Evolutionary conservation across 2,329 filamentous ascomycete genomes (phyloP), one percentile per base, ranked within the genome.

Genomic region (Tetracladium maxilliforme): DNA sequence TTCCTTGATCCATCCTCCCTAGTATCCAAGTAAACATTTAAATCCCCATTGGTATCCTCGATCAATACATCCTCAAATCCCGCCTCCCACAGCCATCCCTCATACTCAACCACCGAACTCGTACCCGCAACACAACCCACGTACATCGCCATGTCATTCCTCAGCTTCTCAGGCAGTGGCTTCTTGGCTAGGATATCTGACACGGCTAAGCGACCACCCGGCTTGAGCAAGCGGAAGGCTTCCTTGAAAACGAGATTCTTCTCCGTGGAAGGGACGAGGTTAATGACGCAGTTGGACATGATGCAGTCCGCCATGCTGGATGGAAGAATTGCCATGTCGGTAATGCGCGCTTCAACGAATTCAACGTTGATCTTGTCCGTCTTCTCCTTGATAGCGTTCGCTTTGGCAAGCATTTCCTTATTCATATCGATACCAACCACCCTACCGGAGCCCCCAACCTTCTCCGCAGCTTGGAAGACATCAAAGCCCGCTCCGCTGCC

Each of bases 271-370:
- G 64, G 65, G 2, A 72, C 61, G 1, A 72, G 59, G 33, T 72
- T 73, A 30, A 74, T 47, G 14, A 71, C 67, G 30, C 70, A 77
- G 44, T 76, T 77, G 33, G 59, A 66, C 33, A 74, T 70, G 29
- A 76, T 58, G 36, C 61, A 63, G 42, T 72, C 55, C 11, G 55
- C 61, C 10, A 39, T 57, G 7, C 31, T 37, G 7, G 44, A 34
- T 2, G 47, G 39, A 0, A 72, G 44, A n/a, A n/a, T n/a, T 0
- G 54, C 44, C 12, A 70, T 58, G 4, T 46, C 35, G 1, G 61
- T 69, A 37, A 75, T 71, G 11, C 37, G 39, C 3, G 53, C 48
- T 30, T 67, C 44, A 29, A 70, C 34, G 29, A 74, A 71, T 9
- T 47, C 37, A 4, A 60, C 51, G 34, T 72, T 71, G 6, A 35